These are phyloP conservation scores for Pestalotiopsis sp. DNA, from an alignment of 2,329 filamentous ascomycete species.

Conservation along the genomic window DNA sequence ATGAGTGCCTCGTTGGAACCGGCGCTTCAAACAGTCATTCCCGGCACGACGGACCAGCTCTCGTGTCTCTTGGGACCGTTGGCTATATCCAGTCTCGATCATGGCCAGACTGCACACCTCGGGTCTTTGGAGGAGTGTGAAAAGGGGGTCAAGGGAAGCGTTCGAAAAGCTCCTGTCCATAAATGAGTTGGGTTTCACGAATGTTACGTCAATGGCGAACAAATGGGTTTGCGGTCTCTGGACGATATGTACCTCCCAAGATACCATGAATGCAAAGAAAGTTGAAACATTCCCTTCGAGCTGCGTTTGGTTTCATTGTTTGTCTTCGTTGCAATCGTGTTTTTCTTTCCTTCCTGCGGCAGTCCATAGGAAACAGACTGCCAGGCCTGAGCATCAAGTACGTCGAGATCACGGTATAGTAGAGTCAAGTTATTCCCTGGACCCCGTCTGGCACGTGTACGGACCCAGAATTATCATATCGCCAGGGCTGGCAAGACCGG, in stretches of 20 bases:
- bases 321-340: neutral
- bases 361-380: too few species aligned
- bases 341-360: too few species aligned
- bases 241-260: neutral
- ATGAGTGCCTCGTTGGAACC: neutral
- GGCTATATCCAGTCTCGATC: neutral
- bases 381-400: too few species aligned
- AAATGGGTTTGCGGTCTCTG: neutral
- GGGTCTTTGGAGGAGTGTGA: conserved; percentile 20
- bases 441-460: too few species aligned
- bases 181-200: conserved; percentile 28
- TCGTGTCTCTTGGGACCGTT: neutral
- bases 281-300: neutral
- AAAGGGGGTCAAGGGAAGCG: conserved; percentile 16
- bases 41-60: neutral
- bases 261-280: conserved; percentile 9
- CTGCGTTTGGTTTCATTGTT: neutral
- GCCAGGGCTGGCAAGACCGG: neutral
- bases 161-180: conserved; percentile 15
- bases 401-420: too few species aligned
- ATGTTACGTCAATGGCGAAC: conserved; percentile 24
- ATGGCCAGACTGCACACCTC: neutral
- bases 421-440: too few species aligned
- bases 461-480: too few species aligned
- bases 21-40: neutral